phyloP scores from a whole-genome alignment of 2,329 filamentous ascomycete genomes.

The Aspergillus eucalypticola region DNA sequence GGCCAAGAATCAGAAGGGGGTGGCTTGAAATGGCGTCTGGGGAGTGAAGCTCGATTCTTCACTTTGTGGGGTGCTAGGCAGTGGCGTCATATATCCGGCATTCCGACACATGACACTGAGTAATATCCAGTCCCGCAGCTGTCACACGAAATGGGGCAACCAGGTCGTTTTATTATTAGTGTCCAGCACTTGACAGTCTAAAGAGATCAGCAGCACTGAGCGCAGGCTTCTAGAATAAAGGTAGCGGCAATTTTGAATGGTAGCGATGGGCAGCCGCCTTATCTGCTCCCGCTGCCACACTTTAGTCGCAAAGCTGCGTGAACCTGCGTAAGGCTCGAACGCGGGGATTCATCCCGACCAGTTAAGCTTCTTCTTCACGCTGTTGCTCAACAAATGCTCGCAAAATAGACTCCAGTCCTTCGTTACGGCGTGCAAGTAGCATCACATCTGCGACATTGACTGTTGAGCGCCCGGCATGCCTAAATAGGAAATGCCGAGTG shows the following conservation, averaged over 20 bases:
- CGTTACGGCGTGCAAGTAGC: slow-evolving; percentile 81
- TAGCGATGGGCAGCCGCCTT: slow-evolving; percentile 11
- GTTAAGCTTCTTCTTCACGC: slow-evolving; percentile 27
- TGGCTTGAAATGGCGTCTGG: not conserved
- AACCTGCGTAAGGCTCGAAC: not conserved
- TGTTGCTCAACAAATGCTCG: slow-evolving; percentile 38
- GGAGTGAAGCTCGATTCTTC: not conserved
- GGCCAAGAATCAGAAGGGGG: not conserved
- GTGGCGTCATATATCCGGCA: slow-evolving; percentile 14
- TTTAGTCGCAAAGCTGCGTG: not conserved
- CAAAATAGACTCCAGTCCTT: slow-evolving; percentile 76
- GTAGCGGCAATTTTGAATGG: not conserved
- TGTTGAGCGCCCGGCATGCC: slow-evolving; percentile 77
- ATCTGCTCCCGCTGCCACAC: not conserved
- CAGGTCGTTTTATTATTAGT: not conserved
- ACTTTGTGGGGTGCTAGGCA: not conserved
- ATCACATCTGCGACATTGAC: slow-evolving; percentile 86
- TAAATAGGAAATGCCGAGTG: slow-evolving; percentile 45
- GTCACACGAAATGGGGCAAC: not conserved
- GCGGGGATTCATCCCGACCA: not conserved
- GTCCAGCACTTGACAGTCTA: not conserved
- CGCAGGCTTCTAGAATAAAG: not conserved
- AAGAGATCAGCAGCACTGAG: not conserved
- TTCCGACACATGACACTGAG: not conserved
- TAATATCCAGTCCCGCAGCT: slow-evolving; percentile 8